Evolutionary conservation across 2,329 filamentous ascomycete genomes (phyloP).

Genomic region (Trichophyton equinum): DNA sequence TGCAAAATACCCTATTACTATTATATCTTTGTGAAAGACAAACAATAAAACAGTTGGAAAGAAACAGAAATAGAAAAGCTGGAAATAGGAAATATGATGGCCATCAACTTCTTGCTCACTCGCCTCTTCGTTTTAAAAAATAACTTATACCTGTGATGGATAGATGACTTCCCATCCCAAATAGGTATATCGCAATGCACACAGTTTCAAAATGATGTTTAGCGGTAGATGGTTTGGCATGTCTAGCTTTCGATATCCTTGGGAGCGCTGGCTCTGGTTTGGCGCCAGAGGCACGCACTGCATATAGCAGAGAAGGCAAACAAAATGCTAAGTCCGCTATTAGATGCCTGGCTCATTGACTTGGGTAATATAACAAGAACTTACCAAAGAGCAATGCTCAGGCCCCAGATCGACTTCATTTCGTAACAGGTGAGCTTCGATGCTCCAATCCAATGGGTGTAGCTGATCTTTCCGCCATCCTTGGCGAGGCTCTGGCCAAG

Average conservation of each 20-base stretch:
- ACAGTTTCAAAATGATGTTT: not conserved
- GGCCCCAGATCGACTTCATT: slow-evolving; percentile 77
- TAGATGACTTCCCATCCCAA: not conserved
- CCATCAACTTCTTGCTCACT: not conserved
- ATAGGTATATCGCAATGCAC: not conserved
- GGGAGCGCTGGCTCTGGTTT: slow-evolving; percentile 32
- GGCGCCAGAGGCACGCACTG: slow-evolving; percentile 50
- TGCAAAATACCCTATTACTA: not conserved
- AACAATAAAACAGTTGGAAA: not conserved
- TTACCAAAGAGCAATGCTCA: slow-evolving; percentile 64
- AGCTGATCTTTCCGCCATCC: slow-evolving; percentile 38
- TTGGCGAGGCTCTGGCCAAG: slow-evolving; percentile 41
- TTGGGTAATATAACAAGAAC: slow-evolving; percentile 17
- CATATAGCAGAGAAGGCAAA: slow-evolving; percentile 53
- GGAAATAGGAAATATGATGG: not conserved
- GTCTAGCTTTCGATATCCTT: not conserved
- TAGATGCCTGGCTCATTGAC: slow-evolving; percentile 1
- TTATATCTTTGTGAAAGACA: not conserved
- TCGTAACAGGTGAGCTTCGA: slow-evolving; percentile 60
- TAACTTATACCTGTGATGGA: not conserved
- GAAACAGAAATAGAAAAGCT: not conserved
- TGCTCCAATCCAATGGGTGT: slow-evolving; percentile 46
- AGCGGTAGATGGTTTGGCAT: not conserved
- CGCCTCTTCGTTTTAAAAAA: not conserved
- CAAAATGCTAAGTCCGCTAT: slow-evolving; percentile 39